Evolutionary conservation across 371 early-diverging fungal genomes (phyloP), one percentile per base, ranked within the genome.

Genomic region (Apophysomyces trapeziformis): DNA sequence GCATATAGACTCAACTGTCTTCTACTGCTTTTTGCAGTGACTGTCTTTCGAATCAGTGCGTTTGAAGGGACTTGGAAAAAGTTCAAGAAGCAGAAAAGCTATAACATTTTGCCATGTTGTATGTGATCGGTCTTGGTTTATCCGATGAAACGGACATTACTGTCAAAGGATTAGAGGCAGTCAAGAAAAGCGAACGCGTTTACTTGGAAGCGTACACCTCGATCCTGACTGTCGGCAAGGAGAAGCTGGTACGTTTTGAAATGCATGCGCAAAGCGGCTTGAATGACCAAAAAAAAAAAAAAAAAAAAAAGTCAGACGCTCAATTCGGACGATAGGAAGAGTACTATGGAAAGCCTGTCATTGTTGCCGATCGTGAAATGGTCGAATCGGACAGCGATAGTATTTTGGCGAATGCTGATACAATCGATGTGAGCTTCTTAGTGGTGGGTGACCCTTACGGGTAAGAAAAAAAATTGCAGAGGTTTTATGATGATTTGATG

Each of bases 121-220:
- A 92, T 80, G 76, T 98, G 61, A 85, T 99, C 65, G 99, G 99
- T 7, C 89, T 98, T 41, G 99, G 99, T n/a, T 89, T 99, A 57
- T 89, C 95, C 59, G 96, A 98, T 79, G 98, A 97, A 69, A 90
- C 90, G 65, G 97, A 99, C 83, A 96, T 97, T 66, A 96, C 96
- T 5, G 90, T 99, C 66, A 95, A 95, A 74, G 99, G 97, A 5
- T 88, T 99, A 16, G 95, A 99, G 67, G 93, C 96, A 16, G 90
- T 99, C 67, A 89, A 90, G 76, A 76, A 85, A 6, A 92, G 96
- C 71, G 91, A 94, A 64, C 90, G 95, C 46, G 87, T 99, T 44
- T 99, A 98, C 80, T 89, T 99, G 50, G 99, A 99, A 79, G 93
- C 93, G n/a, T 99, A 99, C 88, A 99, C 99, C 12, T 93, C 94